Evolutionary conservation across 208 protist species (phyloP), one percentile per base, ranked within the genome.

Genomic region (Leishmania major): DNA sequence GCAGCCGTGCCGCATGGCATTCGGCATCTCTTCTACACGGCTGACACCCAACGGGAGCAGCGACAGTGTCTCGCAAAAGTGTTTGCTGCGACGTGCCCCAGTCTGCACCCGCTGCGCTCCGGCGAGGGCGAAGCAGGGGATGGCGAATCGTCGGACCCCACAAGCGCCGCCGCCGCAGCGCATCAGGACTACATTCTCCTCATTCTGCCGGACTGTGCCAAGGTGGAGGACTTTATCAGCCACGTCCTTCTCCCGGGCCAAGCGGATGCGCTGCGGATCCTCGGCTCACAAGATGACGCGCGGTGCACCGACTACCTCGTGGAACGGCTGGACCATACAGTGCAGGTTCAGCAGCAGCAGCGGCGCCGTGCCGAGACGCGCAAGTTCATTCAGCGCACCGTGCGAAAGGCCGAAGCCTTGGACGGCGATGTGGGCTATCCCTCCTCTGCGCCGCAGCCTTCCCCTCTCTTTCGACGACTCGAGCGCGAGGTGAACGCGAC

Each of bases 1-100:
- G 89, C 89, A 10, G 80, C 75, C 72, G 90, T 97, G 66, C 94
- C 94, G 17, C 79, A 79, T 60, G 87, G 87, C 75, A 96, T 97
- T 86, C 51, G 79, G 0, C 93, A 97, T 78, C 62, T 89, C 49
- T 96, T 96, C 83, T 96, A 94, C 89, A 95, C 90, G 5, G 95
- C 93, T 4, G 95, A 96, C 85, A 97, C 88, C 17, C 62, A 86
- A 11, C 84, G 77, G 22, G 95, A 97, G 87, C 93, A 95, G 87
- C 77, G 78, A 25, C 88, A 96, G 84, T 96, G 89, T 77, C 53
- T 96, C 3, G 84, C 77, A 45, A 84, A 78, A 43, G 89, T 89
- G 31, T 77, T 95, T 74, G 78, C 78, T 22, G 69, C 66, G 28
- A 87, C 84, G 49, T 92, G 90, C 64, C 75, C 78, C 57, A 73